These are phyloP conservation scores for Fonsecaea pedrosoi DNA, from an alignment of 2,329 filamentous ascomycete genomes.

Conservation along the genomic window DNA sequence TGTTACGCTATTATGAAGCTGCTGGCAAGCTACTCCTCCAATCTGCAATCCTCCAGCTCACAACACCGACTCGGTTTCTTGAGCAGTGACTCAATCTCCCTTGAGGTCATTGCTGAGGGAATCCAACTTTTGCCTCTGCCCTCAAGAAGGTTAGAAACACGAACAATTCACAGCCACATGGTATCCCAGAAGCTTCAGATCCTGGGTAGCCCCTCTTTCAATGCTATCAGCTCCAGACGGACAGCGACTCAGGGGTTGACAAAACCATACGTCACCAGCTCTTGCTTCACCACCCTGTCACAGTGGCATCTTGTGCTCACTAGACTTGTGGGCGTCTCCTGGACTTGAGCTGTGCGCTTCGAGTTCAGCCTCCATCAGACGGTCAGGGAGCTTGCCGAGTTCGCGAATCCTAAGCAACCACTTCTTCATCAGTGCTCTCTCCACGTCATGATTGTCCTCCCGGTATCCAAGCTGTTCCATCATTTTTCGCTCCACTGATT, in stretches of 20 bases:
- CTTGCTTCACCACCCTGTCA: neutral
- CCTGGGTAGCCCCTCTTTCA: neutral
- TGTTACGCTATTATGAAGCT: neutral
- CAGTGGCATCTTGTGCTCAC: neutral
- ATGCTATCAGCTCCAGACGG: neutral
- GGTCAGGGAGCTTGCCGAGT: constrained; percentile 11
- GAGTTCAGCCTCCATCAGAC: neutral
- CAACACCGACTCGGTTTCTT: neutral
- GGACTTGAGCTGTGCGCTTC: neutral
- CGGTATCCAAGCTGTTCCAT: constrained; percentile 18
- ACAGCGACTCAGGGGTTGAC: neutral
- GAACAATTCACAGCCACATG: neutral
- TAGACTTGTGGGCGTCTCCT: neutral
- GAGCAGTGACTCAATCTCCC: neutral
- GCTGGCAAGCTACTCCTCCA: neutral
- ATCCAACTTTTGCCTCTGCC: neutral
- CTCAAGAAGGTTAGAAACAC: neutral
- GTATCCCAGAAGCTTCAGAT: neutral
- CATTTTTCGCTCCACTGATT: constrained; percentile 7
- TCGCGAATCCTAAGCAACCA: constrained; percentile 23
- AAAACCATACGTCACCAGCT: neutral
- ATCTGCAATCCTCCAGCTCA: neutral
- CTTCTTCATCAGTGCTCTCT: constrained; percentile 24
- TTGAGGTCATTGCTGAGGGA: neutral
- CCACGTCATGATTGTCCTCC: constrained; percentile 10